Conservation (phyloP, 208 protist genomes). For the Crithidia bombi region DNA sequence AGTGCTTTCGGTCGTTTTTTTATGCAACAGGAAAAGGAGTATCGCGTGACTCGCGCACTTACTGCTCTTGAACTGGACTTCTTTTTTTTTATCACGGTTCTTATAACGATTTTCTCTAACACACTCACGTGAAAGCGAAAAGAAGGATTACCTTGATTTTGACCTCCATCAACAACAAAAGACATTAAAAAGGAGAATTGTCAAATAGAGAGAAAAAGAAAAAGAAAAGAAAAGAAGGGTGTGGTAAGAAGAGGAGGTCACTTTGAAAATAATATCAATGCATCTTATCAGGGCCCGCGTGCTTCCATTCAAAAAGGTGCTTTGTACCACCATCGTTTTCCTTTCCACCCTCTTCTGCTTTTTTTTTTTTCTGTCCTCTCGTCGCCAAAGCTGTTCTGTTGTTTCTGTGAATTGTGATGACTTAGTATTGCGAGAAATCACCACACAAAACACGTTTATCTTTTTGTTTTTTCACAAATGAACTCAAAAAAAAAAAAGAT, state of each 20-base stretch:
- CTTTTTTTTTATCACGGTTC: too few relatives aligned
- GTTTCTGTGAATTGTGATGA: not conserved
- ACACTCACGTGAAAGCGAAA: too few relatives aligned
- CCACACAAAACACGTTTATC: not conserved
- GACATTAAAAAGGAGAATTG: not conserved
- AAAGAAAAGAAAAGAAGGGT: not conserved
- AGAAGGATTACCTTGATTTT: too few relatives aligned
- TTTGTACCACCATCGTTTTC: not conserved
- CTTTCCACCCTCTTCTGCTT: not conserved
- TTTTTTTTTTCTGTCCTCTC: not conserved
- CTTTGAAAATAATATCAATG: not conserved
- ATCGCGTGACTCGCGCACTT: too few relatives aligned
- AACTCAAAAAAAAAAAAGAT: not conserved
- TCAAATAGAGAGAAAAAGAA: not conserved
- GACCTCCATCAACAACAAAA: too few relatives aligned
- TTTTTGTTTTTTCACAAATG: not conserved
- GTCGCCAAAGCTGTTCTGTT: too few relatives aligned
- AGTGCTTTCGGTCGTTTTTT: too few relatives aligned
- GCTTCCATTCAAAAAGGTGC: not conserved
- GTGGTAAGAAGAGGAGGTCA: conserved; percentile 1
- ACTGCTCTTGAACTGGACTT: too few relatives aligned
- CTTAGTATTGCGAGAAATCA: conserved; percentile 2
- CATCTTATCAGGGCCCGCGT: not conserved
- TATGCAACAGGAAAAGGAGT: too few relatives aligned
- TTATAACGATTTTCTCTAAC: too few relatives aligned